These are phyloP conservation scores for Thelephora aurantiotincta DNA, from an alignment of 768 basidiomycete species.

Conservation along the genomic window DNA sequence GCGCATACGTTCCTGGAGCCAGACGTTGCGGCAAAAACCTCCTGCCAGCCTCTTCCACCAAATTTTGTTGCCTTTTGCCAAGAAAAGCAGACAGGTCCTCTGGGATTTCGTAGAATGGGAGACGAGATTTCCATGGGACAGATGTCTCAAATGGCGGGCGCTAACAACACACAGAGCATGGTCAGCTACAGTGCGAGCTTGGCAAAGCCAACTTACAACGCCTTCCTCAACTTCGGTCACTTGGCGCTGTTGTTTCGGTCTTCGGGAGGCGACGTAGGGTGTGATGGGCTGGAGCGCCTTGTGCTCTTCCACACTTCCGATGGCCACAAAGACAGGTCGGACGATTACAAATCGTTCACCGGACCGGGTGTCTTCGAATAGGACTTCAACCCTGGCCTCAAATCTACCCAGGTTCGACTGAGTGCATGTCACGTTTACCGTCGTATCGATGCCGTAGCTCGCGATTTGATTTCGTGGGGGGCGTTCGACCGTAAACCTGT, in stretches of 20 bases:
- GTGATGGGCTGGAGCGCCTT: slow-evolving; percentile 27
- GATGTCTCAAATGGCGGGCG: background rate
- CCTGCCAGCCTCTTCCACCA: background rate
- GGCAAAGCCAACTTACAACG: slow-evolving; percentile 6
- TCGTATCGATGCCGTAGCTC: background rate
- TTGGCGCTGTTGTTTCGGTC: slow-evolving; percentile 9
- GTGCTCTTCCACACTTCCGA: slow-evolving; percentile 33
- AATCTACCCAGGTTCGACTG: slow-evolving; percentile 26
- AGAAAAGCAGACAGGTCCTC: background rate
- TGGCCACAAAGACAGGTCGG: slow-evolving; percentile 26
- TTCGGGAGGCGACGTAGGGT: slow-evolving; percentile 30
- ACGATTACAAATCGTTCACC: slow-evolving; percentile 34
- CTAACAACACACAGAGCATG: slow-evolving; percentile 1
- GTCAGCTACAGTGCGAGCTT: slow-evolving; percentile 1
- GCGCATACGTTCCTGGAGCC: slow-evolving; percentile 24
- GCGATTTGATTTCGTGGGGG: background rate
- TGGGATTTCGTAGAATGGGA: slow-evolving; percentile 7
- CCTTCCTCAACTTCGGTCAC: slow-evolving; percentile 8
- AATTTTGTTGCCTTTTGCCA: background rate
- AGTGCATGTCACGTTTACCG: slow-evolving; percentile 19
- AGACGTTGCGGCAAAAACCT: slow-evolving; percentile 25
- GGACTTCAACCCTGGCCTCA: slow-evolving; percentile 38
- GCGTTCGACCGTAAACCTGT: background rate
- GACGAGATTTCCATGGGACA: slow-evolving; percentile 8
- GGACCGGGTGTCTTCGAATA: slow-evolving; percentile 32